These are phyloP conservation scores for Lactarius hatsudake DNA, from an alignment of 768 basidiomycete species.

Conservation along the genomic window DNA sequence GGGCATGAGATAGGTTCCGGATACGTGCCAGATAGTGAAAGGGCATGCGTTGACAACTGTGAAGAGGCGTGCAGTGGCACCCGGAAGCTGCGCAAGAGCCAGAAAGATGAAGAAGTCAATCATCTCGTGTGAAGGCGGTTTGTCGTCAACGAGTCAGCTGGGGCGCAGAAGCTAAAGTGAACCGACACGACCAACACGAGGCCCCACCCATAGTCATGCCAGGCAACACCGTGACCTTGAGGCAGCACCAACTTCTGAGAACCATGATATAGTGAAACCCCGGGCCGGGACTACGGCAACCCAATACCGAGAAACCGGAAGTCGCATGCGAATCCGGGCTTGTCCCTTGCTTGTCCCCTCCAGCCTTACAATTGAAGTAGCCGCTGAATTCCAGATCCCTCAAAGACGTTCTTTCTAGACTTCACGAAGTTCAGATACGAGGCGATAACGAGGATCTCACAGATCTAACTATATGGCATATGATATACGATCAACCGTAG, in stretches of 20 bases:
- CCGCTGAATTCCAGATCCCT: not conserved
- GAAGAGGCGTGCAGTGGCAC: conserved; percentile 15
- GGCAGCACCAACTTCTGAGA: not conserved
- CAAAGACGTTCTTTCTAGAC: not conserved
- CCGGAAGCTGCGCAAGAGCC: not conserved
- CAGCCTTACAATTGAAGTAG: not conserved
- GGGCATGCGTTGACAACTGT: conserved; percentile 23
- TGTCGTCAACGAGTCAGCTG: not conserved
- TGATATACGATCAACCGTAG: not conserved
- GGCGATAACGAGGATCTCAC: not conserved
- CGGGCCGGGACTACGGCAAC: not conserved
- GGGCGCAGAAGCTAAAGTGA: not conserved
- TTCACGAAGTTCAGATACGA: not conserved
- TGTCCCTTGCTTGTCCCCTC: not conserved
- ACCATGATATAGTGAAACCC: not conserved
- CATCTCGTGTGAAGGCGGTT: too few relatives aligned
- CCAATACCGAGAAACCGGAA: not conserved
- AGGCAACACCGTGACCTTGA: not conserved
- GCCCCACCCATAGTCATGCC: not conserved
- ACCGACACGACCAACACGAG: not conserved
- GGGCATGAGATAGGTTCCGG: not conserved
- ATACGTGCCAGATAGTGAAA: conserved; percentile 24
- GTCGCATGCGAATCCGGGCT: not conserved
- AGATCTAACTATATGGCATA: not conserved
- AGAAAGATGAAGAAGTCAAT: not conserved